A percentile compares a stretch with the other conserved stretches of the same genome.
Evolutionary conservation across 2,329 filamentous ascomycete genomes (phyloP).

Genomic region (Myriosclerotinia scirpicola): DNA sequence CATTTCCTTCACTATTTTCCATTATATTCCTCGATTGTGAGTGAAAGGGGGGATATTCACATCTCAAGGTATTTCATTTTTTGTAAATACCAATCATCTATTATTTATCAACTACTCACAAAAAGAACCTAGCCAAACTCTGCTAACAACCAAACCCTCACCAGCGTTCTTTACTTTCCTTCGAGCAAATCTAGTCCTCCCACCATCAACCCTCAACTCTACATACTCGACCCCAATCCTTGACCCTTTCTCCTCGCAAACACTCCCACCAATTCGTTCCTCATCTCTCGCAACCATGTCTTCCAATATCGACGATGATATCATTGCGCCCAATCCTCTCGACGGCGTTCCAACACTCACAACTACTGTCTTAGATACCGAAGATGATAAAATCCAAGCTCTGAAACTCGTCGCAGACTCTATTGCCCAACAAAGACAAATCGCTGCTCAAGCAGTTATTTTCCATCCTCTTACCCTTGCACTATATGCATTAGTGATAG

Average conservation of each 20-base stretch:
- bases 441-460: slow-evolving; percentile 37
- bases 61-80: slow-evolving; percentile 7
- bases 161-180: slow-evolving; percentile 82
- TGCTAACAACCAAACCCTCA: slow-evolving; percentile 20
- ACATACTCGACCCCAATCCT: slow-evolving; percentile 64
- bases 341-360: slow-evolving; percentile 61
- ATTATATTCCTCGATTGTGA: slow-evolving; percentile 1
- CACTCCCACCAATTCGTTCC: slow-evolving; percentile 42
- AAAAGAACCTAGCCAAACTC: neutral
- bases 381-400: slow-evolving; percentile 63
- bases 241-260: slow-evolving; percentile 51
- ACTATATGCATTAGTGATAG: slow-evolving; percentile 48
- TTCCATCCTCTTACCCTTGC: slow-evolving; percentile 56
- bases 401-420: slow-evolving; percentile 77
- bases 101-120: neutral
- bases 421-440: slow-evolving; percentile 77
- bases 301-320: slow-evolving; percentile 41
- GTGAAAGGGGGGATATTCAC: slow-evolving; percentile 2
- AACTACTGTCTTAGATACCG: slow-evolving; percentile 55
- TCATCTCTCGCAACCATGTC: slow-evolving; percentile 43
- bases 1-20: neutral
- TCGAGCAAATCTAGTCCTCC: slow-evolving; percentile 74
- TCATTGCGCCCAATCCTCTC: slow-evolving; percentile 42
- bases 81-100: neutral
- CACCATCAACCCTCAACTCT: slow-evolving; percentile 50